Base-by-base conservation (phyloP, 345 rosid species). In the Hevea brasiliensis region DNA sequence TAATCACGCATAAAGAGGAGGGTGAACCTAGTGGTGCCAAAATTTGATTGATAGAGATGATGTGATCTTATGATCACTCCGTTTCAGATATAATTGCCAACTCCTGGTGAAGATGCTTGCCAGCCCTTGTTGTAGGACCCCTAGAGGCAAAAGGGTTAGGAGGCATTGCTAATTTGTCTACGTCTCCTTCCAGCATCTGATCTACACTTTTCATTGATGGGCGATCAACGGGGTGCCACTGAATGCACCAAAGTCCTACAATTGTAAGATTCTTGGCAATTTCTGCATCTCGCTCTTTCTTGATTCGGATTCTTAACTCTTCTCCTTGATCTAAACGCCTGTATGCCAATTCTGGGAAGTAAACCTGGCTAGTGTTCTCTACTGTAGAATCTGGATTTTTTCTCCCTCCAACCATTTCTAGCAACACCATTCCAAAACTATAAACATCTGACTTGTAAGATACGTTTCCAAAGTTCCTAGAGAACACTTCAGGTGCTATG, bases 401-500 rank as follows among this genome's bases (percentile, higher is more conserved):
- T 45, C 75, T 65, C 18, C 76, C 76, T 37, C 76, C 66, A 40
- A 77, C 80, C 61, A 71, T 72, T 6, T 70, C 79, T 6, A 76
- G 71, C 29, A 76, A 20, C 65, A 76, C 50, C 79, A 70, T 76
- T 21, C 79, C 74, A 47, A 63, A 76, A 23, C 79, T 56, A 35
- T 76, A 76, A 37, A 76, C 79, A 9, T 75, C 80, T 8, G 80
- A 71, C 65, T 77, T 77, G 26, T 59, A 72, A 5, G 80, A 77
- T 7, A 77, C 80, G 48, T 53, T 40, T 0, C 76, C 76, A 1
- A 77, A 77, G 59, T 77, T 77, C 55, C 80, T 72, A 0, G 80
- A 77, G 68, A 66, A 77, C 20, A 77, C 80, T 60, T 77, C 76
- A 24, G 80, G 80, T 2, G 80, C 80, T 18, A 72, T 72, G 41